A percentile compares a stretch with the other conserved stretches of the same genome.
Conservation (phyloP, 1,284 basidiomycete genomes). For the Ceratobasidium sp. region DNA sequence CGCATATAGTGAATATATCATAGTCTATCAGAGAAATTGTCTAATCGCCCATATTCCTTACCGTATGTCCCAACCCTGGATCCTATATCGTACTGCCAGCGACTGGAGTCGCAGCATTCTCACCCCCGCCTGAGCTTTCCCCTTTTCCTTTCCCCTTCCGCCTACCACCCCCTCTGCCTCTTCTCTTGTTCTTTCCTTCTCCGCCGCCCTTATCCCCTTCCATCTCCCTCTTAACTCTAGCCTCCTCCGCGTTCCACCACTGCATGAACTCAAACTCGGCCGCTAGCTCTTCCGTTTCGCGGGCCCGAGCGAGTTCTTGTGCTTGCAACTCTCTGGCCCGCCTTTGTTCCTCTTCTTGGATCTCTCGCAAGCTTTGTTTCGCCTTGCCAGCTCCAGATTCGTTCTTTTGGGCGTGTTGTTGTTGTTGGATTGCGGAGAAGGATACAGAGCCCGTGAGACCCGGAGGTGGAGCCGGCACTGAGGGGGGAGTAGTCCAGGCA, state of each 20-base stretch:
- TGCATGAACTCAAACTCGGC: conserved; percentile 80
- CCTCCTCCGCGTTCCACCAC: conserved; percentile 89
- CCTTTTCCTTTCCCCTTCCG: conserved; percentile 11
- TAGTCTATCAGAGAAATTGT: not conserved
- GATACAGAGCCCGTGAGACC: conserved; percentile 62
- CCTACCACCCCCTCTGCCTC: conserved; percentile 42
- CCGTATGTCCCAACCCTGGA: not conserved
- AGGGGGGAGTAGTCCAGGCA: conserved; percentile 65
- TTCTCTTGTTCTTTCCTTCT: conserved; percentile 31
- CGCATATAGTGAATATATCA: not conserved
- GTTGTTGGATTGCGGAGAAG: conserved; percentile 83
- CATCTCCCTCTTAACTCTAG: conserved; percentile 64
- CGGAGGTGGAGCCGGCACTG: conserved; percentile 50
- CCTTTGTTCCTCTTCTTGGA: conserved; percentile 80
- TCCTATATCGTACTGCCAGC: not conserved
- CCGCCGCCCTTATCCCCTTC: conserved; percentile 9
- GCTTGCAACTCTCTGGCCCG: conserved; percentile 48
- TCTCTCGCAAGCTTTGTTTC: conserved; percentile 76
- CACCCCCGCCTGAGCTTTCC: conserved; percentile 45
- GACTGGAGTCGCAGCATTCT: conserved; percentile 6
- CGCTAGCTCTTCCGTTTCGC: conserved; percentile 59
- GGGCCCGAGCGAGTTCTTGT: conserved; percentile 17
- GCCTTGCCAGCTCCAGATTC: conserved; percentile 57
- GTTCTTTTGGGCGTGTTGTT: conserved; percentile 69
- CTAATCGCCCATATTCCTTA: not conserved